Percentiles rank a stretch among this genome's conserved stretches.
These are phyloP conservation scores for Juncus effusus DNA, from an alignment of 176 grass and related monocot genomes.

Conservation along the genomic window DNA sequence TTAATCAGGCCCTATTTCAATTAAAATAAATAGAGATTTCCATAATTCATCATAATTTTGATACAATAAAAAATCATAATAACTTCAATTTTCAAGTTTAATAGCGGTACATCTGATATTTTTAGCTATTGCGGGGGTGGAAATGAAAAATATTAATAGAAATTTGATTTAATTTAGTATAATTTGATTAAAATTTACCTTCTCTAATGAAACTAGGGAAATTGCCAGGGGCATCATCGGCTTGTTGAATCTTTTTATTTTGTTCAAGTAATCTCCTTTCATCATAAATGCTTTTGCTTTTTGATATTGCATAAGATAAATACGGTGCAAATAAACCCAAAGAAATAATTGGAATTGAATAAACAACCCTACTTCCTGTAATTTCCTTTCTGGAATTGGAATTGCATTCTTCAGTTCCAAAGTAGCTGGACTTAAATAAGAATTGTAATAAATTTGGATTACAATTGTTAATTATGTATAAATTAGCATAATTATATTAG, in stretches of 20 bases:
- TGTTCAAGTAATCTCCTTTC: slow-evolving; percentile 88
- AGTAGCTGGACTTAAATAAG: slow-evolving; percentile 27
- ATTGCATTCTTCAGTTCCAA: slow-evolving; percentile 11
- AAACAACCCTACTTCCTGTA: slow-evolving; percentile 38
- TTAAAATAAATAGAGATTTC: too few species aligned
- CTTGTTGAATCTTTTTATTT: slow-evolving; percentile 87
- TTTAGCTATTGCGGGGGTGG: too few species aligned
- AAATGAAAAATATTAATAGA: too few species aligned
- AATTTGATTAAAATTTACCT: slow-evolving; percentile 41
- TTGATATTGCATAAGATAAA: slow-evolving; percentile 57
- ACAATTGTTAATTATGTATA: not conserved
- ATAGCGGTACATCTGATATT: too few species aligned
- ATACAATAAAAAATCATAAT: too few species aligned
- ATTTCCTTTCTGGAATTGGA: slow-evolving; percentile 6
- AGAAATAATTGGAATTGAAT: slow-evolving; percentile 43
- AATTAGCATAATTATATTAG: not conserved
- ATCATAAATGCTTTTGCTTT: slow-evolving; percentile 61
- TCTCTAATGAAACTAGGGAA: slow-evolving; percentile 92
- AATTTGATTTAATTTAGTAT: too few species aligned
- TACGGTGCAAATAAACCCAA: slow-evolving; percentile 31
- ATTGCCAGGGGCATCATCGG: slow-evolving; percentile 68
- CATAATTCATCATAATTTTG: too few species aligned
- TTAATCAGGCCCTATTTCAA: too few species aligned
- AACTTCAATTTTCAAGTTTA: too few species aligned
- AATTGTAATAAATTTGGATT: slow-evolving; percentile 1